Evolutionary conservation across 768 basidiomycete species (phyloP), one percentile per base, ranked within the genome.

Genomic region (Lentinula sp.): DNA sequence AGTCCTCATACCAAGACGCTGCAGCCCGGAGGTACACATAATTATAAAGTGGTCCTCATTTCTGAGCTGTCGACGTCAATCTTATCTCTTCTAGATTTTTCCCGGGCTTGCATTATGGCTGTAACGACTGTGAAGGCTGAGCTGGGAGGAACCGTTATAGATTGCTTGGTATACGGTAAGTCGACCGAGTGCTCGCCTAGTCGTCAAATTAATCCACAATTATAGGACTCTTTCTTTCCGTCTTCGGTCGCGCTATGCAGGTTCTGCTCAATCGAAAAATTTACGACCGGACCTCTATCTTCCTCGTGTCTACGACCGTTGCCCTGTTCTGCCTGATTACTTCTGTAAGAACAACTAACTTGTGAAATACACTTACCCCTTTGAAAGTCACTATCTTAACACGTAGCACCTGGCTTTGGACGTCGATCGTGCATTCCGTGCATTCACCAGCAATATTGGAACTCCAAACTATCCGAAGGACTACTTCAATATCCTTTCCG

Each of bases 401-500:
- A 0, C 41, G 7, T 16, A 59, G 58, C 58, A 59, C 10, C 50
- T 59, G 13, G 58, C 35, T 7, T 37, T 59, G 32, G 58, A 59
- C 45, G 15, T 59, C n/a, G 58, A 59, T 20, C 58, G 58, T 16
- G 45, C 58, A 16, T 59, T 59, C 32, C 45, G 58, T 18, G 58
- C 58, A 18, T 59, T 59, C 46, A 59, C 58, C 12, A 33, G 33
- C 41, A 41, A 59, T 20, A 59, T 37, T 15, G 58, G 23, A n/a
- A 59, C 58, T 7, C 58, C 58, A 9, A 59, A 59, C 18, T 59
- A 50, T 33, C n/a, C 58, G 12, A 39, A 50, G 16, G 36, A 33
- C n/a, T 59, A 59, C 32, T 59, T 37, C 58, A 59, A 59, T 16
- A 18, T 59, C 10, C 58, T 59, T 13, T 50, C 46, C 8, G 58